These are phyloP conservation scores for Botrytis sinoallii DNA, from an alignment of 2,329 filamentous ascomycete genomes.

Conservation along the genomic window DNA sequence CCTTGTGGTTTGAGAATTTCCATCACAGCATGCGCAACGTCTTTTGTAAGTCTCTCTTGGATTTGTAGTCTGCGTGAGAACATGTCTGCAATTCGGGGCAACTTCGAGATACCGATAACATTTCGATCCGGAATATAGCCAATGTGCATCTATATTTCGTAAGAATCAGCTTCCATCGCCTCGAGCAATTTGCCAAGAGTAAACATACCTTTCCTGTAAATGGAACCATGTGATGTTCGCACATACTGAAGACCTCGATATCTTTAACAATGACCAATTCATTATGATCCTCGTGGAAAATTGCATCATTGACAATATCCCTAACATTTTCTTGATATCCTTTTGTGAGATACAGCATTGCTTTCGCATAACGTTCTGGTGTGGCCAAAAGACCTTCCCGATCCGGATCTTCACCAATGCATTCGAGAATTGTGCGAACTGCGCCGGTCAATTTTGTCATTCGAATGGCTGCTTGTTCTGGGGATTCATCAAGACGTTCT, in stretches of 20 bases:
- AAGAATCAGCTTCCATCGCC: constrained; percentile 18
- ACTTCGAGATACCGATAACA: constrained; percentile 92
- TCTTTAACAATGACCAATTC: constrained; percentile 98
- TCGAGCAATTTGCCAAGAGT: not conserved
- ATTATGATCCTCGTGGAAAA: constrained; percentile 95
- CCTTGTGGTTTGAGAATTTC: constrained; percentile 92
- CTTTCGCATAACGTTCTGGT: constrained; percentile 88
- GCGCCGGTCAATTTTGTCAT: constrained; percentile 59
- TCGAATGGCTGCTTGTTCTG: constrained; percentile 49
- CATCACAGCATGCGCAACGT: constrained; percentile 90
- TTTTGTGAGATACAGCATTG: constrained; percentile 92
- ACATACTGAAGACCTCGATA: constrained; percentile 91
- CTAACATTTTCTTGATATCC: constrained; percentile 93
- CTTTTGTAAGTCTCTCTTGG: constrained; percentile 92
- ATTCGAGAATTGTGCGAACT: constrained; percentile 65
- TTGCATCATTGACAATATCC: constrained; percentile 87
- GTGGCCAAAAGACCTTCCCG: constrained; percentile 63
- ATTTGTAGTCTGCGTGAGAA: constrained; percentile 91
- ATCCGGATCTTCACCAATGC: constrained; percentile 65
- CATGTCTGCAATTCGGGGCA: constrained; percentile 95
- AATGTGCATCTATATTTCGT: constrained; percentile 78
- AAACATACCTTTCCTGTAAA: constrained; percentile 81
- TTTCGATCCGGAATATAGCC: constrained; percentile 91
- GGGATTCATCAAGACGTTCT: constrained; percentile 56
- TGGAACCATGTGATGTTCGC: constrained; percentile 95